Percentiles rank a stretch among this genome's conserved stretches.
These are phyloP conservation scores for Arachis hypogaea DNA, from an alignment of 306 rosid species.

Conservation along the genomic window DNA sequence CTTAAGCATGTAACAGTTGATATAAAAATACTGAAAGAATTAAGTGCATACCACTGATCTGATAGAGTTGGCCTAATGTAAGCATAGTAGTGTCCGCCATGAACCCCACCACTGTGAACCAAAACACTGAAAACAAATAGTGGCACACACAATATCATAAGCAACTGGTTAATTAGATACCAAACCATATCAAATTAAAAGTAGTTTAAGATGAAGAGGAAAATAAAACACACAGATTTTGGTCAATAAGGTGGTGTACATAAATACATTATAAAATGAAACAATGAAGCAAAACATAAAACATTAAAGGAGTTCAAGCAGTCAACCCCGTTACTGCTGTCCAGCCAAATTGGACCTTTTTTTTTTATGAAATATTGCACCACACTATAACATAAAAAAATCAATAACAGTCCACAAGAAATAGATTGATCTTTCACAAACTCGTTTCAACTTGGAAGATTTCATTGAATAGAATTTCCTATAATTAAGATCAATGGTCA, in stretches of 20 bases:
- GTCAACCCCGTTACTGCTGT: neutral
- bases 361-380: neutral
- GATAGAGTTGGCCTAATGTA: constrained; percentile 87
- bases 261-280: neutral
- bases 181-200: neutral
- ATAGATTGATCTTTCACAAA: neutral
- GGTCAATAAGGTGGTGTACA: neutral
- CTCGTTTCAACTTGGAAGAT: neutral
- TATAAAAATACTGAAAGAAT: constrained; percentile 13
- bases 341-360: neutral
- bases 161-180: neutral
- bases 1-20: constrained; percentile 2
- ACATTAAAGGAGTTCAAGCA: neutral
- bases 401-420: neutral
- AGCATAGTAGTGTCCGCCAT: constrained; percentile 97
- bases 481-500: constrained; percentile 7
- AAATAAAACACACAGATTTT: neutral
- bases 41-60: constrained; percentile 75
- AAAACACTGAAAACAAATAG: constrained; percentile 71
- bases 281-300: neutral
- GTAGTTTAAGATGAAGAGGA: neutral
- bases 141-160: constrained; percentile 21
- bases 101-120: constrained; percentile 97
- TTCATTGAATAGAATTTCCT: neutral
- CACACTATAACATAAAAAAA: neutral